Conservation (phyloP, 1,284 basidiomycete species). For the Trichosporon ovoides region DNA sequence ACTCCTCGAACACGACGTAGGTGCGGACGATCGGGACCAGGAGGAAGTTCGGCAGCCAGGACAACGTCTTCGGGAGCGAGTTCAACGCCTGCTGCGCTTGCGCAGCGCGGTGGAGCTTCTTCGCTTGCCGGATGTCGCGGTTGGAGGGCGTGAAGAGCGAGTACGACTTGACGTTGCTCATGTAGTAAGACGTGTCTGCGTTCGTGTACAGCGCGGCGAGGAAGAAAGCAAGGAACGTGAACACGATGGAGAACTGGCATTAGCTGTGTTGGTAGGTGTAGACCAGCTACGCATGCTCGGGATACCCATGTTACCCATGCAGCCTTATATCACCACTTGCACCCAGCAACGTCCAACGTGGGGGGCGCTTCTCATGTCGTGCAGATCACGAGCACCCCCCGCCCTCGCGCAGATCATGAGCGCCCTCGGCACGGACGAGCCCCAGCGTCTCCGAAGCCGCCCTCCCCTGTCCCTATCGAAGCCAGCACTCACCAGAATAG, state of each 20-base stretch:
- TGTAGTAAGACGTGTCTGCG: constrained; percentile 39
- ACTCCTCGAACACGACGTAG: constrained; percentile 40
- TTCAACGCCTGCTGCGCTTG: constrained; percentile 29
- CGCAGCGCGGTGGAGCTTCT: constrained; percentile 38
- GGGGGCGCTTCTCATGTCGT: too few relatives aligned
- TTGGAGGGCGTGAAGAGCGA: constrained; percentile 31
- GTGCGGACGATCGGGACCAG: constrained; percentile 38
- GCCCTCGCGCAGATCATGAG: too few relatives aligned
- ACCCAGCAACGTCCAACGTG: too few relatives aligned
- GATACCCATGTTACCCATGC: too few relatives aligned
- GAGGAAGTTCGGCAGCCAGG: constrained; percentile 35
- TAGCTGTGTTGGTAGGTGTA: background rate
- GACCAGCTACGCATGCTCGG: too few relatives aligned
- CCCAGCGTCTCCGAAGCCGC: too few relatives aligned
- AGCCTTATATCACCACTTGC: too few relatives aligned
- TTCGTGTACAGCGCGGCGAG: constrained; percentile 41
- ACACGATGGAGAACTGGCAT: constrained; percentile 37
- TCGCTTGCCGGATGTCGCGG: constrained; percentile 38
- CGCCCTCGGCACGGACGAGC: too few relatives aligned
- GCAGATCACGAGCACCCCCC: too few relatives aligned
- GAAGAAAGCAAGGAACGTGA: constrained; percentile 35
- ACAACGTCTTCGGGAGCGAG: constrained; percentile 28
- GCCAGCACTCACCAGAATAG: constrained; percentile 37
- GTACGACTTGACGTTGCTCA: constrained; percentile 31
- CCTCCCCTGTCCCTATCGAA: background rate